A percentile compares a stretch with the other conserved stretches of the same genome.
These are phyloP conservation scores for Suillus fuscotomentosus DNA, from an alignment of 768 basidiomycete species.

Conservation along the genomic window DNA sequence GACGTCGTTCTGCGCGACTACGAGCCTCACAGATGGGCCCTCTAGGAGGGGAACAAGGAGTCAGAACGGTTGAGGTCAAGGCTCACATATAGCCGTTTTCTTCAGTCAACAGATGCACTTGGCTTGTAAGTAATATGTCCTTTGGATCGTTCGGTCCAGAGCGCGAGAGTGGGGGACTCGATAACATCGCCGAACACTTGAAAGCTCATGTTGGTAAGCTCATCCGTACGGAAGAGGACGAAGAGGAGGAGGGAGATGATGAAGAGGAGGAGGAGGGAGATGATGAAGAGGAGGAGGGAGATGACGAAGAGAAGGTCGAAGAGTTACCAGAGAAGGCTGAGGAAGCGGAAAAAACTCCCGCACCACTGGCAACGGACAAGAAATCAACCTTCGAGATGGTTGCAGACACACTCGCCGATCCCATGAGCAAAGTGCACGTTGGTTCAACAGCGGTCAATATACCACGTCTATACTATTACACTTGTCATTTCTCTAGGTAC, in stretches of 20 bases:
- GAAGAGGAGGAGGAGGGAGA: too few species aligned
- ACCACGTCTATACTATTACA: too few species aligned
- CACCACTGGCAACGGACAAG: constrained; percentile 17
- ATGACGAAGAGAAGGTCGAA: constrained; percentile 41
- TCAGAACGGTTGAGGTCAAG: too few species aligned
- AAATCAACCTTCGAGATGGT: constrained; percentile 30
- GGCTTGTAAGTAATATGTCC: too few species aligned
- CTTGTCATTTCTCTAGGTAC: too few species aligned
- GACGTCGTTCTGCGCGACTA: too few species aligned
- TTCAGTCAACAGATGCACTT: too few species aligned
- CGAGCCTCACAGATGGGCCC: too few species aligned
- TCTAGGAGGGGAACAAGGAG: too few species aligned
- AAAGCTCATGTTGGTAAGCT: constrained; percentile 68
- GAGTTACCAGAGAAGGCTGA: constrained; percentile 30
- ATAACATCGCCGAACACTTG: constrained; percentile 51
- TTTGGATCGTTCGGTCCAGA: too few species aligned
- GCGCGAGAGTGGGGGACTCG: constrained; percentile 9
- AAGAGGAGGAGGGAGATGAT: constrained; percentile 58
- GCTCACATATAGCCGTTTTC: too few species aligned
- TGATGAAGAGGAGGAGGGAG: constrained; percentile 67
- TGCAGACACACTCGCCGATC: constrained; percentile 61
- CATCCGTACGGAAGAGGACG: constrained; percentile 75
- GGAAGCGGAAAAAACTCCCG: constrained; percentile 19
- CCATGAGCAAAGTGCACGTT: constrained; percentile 62
- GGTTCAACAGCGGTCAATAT: constrained; percentile 12